Evolutionary conservation across 2,329 filamentous ascomycete species (phyloP), one percentile per base, ranked within the genome.

Genomic region (Botrytis galanthina): DNA sequence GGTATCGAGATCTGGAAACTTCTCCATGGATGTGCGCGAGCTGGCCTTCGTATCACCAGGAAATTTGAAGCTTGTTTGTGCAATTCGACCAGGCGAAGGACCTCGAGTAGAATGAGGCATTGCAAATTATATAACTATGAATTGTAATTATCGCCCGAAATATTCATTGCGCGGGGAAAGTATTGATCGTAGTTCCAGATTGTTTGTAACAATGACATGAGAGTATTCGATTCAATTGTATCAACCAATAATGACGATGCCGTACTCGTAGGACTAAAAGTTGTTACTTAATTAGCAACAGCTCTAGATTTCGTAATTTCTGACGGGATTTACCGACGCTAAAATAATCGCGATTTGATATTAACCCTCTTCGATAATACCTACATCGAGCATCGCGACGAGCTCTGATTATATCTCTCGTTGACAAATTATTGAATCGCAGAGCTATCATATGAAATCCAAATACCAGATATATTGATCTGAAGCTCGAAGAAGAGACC

Each of bases 1-100:
- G 9, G 81, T 76, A 77, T 88, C 87, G 77, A 87, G 82, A 75
- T 89, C 87, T 76, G 88, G 88, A 75, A 89, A 90, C 80, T 88
- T 88, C 80, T 89, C 87, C 81, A 87, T 87, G 37, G 79, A 80
- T 62, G 79, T 77, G 51, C 77, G 78, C 51, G 74, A 64, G 70
- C 75, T 76, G 70, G 73, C 67, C 68, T 77, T 75, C 63, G 72
- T 75, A 66, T 81, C 80, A 70, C 76, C 75, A 39, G 79, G 76
- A 51, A 80, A 77, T 73, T 80, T 82, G 62, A 77, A 76, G 74
- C 68, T 79, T 7, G 66, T 69, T 44, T 69, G 66, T 42, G 80
- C 78, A 63, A 80, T 73, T 69, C 80, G 81, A 73, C 76, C 79
- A 68, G 79, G 79, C 32, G 83, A 83, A 26, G 81, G 78, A 51